phyloP scores from a whole-genome alignment of 495 filamentous ascomycete genomes.

The Lasiosphaeriaceae sp. region DNA sequence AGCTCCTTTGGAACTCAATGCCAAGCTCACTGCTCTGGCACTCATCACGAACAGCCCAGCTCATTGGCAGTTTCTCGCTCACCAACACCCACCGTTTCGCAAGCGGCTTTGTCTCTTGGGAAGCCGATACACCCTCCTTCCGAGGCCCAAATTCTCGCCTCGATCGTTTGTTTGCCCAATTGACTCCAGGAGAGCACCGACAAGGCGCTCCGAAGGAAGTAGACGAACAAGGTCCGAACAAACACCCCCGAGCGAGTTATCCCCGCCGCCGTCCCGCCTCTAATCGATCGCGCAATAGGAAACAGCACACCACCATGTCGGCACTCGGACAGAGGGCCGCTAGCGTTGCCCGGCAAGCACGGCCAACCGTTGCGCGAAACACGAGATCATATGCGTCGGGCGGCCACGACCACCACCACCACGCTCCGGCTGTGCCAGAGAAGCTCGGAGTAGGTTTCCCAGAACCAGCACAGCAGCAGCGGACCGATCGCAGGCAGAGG shows the following conservation, averaged over 20 bases:
- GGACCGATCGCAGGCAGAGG: background rate
- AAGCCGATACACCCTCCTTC: background rate
- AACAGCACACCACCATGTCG: slow-evolving; percentile 29
- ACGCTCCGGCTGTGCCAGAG: slow-evolving; percentile 35
- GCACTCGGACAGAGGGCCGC: slow-evolving; percentile 41
- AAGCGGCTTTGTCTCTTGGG: background rate
- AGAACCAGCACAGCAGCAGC: background rate
- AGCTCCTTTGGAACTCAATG: background rate
- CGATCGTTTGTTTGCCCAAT: background rate
- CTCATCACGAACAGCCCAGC: slow-evolving; percentile 1
- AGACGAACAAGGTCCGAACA: background rate
- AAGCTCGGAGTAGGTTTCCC: slow-evolving; percentile 40
- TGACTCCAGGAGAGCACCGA: background rate
- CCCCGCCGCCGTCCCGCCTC: slow-evolving; percentile 1
- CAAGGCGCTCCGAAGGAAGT: slow-evolving; percentile 5
- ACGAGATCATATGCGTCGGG: slow-evolving; percentile 43
- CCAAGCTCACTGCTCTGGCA: slow-evolving; percentile 11
- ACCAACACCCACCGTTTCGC: slow-evolving; percentile 2
- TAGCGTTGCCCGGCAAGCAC: slow-evolving; percentile 33
- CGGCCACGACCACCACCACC: slow-evolving; percentile 30
- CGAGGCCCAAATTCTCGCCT: background rate
- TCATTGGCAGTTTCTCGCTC: slow-evolving; percentile 17
- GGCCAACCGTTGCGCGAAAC: slow-evolving; percentile 24
- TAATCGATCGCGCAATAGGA: slow-evolving; percentile 14
- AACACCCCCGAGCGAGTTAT: slow-evolving; percentile 6